Evolutionary conservation across 371 early-diverging fungal genomes (phyloP).

Genomic region (Mucor mucedo): DNA sequence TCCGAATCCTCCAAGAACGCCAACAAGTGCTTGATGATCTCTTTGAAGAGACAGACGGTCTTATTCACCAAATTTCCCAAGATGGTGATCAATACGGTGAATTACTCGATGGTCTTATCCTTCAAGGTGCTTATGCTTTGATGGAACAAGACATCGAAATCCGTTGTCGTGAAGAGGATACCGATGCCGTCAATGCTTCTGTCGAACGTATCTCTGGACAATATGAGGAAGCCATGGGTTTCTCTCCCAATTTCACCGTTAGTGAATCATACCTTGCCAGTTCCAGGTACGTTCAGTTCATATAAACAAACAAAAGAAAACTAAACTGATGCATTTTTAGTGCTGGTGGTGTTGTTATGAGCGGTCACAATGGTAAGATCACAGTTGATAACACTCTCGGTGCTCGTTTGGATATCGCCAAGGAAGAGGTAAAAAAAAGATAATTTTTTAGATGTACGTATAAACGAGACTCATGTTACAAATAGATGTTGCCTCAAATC

Average conservation of each 20-base stretch:
- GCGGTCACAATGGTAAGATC: constrained; percentile 80
- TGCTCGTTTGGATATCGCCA: constrained; percentile 81
- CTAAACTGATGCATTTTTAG: constrained; percentile 33
- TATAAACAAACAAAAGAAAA: neutral
- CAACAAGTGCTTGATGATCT: constrained; percentile 85
- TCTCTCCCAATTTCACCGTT: constrained; percentile 55
- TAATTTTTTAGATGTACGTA: neutral
- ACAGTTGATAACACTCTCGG: constrained; percentile 89
- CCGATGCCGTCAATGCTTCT: constrained; percentile 63
- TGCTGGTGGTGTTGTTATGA: constrained; percentile 89
- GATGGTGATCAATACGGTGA: constrained; percentile 63
- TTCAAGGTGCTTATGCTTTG: constrained; percentile 85
- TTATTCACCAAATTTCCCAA: constrained; percentile 60
- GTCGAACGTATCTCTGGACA: constrained; percentile 59
- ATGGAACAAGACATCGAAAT: constrained; percentile 81
- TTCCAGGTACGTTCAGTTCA: constrained; percentile 32
- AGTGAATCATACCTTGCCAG: constrained; percentile 61
- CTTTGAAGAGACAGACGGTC: constrained; percentile 64
- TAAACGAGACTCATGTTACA: too few relatives aligned
- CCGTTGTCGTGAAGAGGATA: constrained; percentile 77
- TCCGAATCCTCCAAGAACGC: constrained; percentile 86
- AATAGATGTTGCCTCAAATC: constrained; percentile 86
- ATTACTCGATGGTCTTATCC: constrained; percentile 72
- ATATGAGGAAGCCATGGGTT: constrained; percentile 67
- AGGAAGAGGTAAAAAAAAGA: constrained; percentile 59